phyloP scores from a whole-genome alignment of 75 land plant species.

The Adiantum capillusveneris region DNA sequence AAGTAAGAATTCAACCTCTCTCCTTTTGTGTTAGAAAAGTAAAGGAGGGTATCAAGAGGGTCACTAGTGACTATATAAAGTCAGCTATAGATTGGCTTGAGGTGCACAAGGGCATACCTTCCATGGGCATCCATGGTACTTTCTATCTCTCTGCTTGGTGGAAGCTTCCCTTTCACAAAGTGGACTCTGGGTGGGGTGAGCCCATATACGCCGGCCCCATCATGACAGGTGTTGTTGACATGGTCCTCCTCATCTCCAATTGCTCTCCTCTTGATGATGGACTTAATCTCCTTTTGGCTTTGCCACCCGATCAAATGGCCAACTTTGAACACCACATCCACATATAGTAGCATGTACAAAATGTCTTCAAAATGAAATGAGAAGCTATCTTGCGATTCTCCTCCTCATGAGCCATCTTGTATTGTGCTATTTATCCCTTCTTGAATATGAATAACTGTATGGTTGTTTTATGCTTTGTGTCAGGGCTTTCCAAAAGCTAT shows the following conservation, averaged over 20 bases:
- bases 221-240: constrained; percentile 37
- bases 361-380: no score
- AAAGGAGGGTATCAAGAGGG: constrained; percentile 21
- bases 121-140: constrained; percentile 26
- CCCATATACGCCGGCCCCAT: constrained; percentile 58
- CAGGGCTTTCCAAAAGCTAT: no score
- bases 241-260: constrained; percentile 47
- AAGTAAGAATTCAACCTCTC: constrained; percentile 22
- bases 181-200: constrained; percentile 62
- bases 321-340: constrained; percentile 1
- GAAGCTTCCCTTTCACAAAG: constrained; percentile 49
- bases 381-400: no score
- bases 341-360: no score
- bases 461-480: no score
- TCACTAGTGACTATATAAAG: constrained; percentile 39
- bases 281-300: constrained; percentile 24
- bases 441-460: no score
- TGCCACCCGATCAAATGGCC: constrained; percentile 36
- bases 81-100: constrained; percentile 52
- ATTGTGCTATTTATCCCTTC: no score
- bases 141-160: constrained; percentile 60
- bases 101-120: constrained; percentile 45
- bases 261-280: constrained; percentile 18
- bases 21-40: constrained; percentile 29
- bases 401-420: no score